Evolutionary conservation across 108 stramenopile species (phyloP).

Genomic region (Cylindrotheca fusiformis): DNA sequence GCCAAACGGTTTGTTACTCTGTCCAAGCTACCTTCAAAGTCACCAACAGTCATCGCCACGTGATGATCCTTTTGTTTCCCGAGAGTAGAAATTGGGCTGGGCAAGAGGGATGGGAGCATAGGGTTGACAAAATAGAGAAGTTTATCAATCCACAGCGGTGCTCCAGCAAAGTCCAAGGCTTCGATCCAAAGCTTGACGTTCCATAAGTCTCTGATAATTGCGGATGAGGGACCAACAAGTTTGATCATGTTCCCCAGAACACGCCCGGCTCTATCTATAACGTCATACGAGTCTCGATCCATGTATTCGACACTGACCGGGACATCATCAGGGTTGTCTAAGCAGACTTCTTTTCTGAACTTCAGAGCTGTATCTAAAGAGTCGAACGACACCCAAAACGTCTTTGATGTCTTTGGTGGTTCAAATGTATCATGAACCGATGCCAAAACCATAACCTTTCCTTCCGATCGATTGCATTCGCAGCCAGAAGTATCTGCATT

Average conservation of each 20-base stretch:
- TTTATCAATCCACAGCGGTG: conserved; percentile 44
- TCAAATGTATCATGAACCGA: conserved; percentile 86
- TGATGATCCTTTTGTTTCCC: conserved; percentile 71
- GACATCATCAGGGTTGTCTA: conserved; percentile 70
- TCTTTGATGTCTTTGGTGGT: conserved; percentile 52
- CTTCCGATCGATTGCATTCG: conserved; percentile 83
- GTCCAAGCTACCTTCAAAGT: conserved; percentile 71
- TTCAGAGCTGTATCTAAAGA: conserved; percentile 64
- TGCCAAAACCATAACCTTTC: conserved; percentile 83
- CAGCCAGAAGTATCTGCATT: conserved; percentile 79
- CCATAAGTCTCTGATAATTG: conserved; percentile 67
- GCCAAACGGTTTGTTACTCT: conserved; percentile 63
- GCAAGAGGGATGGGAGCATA: conserved; percentile 57
- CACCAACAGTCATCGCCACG: conserved; percentile 63
- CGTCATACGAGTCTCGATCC: conserved; percentile 81
- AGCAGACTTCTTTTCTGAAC: conserved; percentile 74
- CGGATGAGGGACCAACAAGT: conserved; percentile 51
- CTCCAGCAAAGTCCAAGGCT: conserved; percentile 56
- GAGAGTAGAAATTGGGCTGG: conserved; percentile 40
- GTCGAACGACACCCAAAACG: conserved; percentile 78
- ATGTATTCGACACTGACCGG: conserved; percentile 80
- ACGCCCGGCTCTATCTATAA: conserved; percentile 73
- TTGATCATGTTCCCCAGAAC: conserved; percentile 64
- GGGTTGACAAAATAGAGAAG: conserved; percentile 54
- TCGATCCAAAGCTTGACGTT: conserved; percentile 60